A percentile compares a stretch with the other conserved stretches of the same genome.
Conservation (phyloP, 2,329 filamentous ascomycete genomes). For the Ustilaginoidea virens region DNA sequence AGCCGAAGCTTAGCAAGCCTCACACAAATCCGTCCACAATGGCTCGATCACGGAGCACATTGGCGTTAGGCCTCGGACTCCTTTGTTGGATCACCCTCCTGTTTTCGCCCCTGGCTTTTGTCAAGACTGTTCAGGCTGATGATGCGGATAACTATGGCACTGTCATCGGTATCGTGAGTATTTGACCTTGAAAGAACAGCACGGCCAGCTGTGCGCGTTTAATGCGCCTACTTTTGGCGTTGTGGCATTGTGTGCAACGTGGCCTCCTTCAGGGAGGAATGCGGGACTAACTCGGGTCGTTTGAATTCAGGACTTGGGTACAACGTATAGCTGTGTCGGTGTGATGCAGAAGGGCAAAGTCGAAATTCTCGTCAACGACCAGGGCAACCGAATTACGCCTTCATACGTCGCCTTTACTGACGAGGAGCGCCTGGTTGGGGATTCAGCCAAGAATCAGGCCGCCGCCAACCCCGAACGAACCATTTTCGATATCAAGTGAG, state of each 20-base stretch:
- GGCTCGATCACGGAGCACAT: constrained; percentile 47
- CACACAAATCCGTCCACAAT: constrained; percentile 19
- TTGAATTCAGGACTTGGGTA: constrained; percentile 67
- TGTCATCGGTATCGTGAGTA: constrained; percentile 75
- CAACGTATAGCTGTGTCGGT: constrained; percentile 80
- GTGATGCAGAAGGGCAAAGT: constrained; percentile 94
- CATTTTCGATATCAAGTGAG: constrained; percentile 73
- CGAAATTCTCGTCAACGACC: constrained; percentile 90
- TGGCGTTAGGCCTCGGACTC: constrained; percentile 72
- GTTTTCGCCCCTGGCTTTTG: constrained; percentile 73
- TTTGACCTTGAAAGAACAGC: too few relatives aligned
- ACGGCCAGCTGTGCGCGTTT: too few relatives aligned
- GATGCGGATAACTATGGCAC: constrained; percentile 69
- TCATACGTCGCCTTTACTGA: constrained; percentile 96
- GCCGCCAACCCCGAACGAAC: constrained; percentile 63
- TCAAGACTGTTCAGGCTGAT: constrained; percentile 59
- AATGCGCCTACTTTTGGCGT: background rate
- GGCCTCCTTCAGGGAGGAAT: too few relatives aligned
- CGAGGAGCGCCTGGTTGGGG: constrained; percentile 90
- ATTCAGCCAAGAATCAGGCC: constrained; percentile 94
- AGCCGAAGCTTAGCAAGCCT: too few relatives aligned
- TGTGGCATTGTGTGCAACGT: too few relatives aligned
- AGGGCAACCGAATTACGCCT: constrained; percentile 91
- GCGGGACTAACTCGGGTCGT: too few relatives aligned
- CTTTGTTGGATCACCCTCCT: constrained; percentile 85